Evolutionary conservation across 768 basidiomycete genomes (phyloP), one percentile per base, ranked within the genome.

Genomic region (Lyophyllum decastes): DNA sequence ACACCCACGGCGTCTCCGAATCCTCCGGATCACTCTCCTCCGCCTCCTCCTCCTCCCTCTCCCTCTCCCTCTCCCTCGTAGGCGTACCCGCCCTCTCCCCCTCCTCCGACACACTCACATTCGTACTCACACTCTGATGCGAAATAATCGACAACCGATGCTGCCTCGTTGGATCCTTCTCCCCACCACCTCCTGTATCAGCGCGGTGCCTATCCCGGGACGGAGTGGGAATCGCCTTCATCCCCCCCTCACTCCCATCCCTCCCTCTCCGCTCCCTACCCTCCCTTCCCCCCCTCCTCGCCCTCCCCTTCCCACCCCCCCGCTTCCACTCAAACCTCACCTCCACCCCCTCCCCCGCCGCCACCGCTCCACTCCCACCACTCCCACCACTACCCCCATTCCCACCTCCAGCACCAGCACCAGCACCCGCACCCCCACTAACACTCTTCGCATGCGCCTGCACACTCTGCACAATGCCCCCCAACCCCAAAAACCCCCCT

Each of bases 1-100:
- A 98, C 46, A 88, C 86, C 95, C 95, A 98, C 0, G 96, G 94
- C 22, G 94, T 95, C 72, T 98, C 95, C 44, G 92, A 93, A 67
- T 98, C 96, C 68, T 98, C 95, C 0, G 95, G 92, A 62, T 98
- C 96, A 58, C 91, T 94, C 45, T 95, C 94, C 16, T 90, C 87
- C 0, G 80, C 92, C 1, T 82, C 81, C 48, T 87, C 85, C 5
- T 59, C 58, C 19, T 56, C 59, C 19, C 46, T 44, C 5, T 61
- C 59, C 2, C 27, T 43, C 30, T 54, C 45, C 47, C 58, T 45
- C 10, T 57, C 59, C 30, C 30, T 4, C 14, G 59, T 56, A 6
- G 40, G 55, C 19, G 49, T 51, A 26, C 55, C 45, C 10, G 60
- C 53, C 5, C 57, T 56, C 12, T 59, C 53, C 0, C 61, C 63